A percentile compares a stretch with the other conserved stretches of the same genome.
Evolutionary conservation across 2,329 filamentous ascomycete species (phyloP).

Genomic region (Diaporthe ilicicola): DNA sequence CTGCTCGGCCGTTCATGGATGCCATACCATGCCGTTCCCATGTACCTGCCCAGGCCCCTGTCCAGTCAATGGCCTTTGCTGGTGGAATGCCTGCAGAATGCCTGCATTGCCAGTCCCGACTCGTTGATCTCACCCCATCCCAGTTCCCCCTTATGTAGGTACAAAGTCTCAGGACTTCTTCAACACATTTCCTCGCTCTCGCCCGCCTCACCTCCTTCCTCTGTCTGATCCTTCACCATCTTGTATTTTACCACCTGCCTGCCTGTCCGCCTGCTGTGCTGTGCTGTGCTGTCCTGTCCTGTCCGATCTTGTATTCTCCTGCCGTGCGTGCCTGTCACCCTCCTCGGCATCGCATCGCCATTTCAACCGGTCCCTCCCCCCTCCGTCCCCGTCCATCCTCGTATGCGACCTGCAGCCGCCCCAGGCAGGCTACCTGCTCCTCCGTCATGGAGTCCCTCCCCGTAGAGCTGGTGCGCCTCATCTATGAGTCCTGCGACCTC

Average conservation of each 20-base stretch:
- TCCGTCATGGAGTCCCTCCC: conserved; percentile 42
- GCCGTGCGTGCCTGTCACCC: conserved; percentile 11
- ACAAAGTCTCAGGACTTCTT: conserved; percentile 25
- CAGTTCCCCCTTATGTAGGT: conserved; percentile 31
- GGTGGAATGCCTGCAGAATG: conserved; percentile 6
- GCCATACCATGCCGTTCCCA: not conserved
- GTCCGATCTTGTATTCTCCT: not conserved
- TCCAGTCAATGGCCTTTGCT: not conserved
- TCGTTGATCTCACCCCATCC: conserved; percentile 24
- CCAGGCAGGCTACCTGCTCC: conserved; percentile 31
- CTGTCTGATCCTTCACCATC: conserved; percentile 11
- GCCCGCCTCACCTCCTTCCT: conserved; percentile 11
- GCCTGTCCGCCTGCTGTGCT: not conserved
- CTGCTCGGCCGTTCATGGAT: not conserved
- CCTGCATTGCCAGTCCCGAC: conserved; percentile 20
- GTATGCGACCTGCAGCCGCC: conserved; percentile 32
- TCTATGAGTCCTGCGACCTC: conserved; percentile 52
- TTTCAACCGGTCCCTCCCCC: not conserved
- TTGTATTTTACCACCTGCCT: conserved; percentile 14
- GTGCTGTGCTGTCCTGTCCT: no score
- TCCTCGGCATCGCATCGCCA: conserved; percentile 6
- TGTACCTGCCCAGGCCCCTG: conserved; percentile 21
- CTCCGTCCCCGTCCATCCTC: not conserved
- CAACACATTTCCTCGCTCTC: conserved; percentile 8
- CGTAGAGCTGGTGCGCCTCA: conserved; percentile 51